A percentile compares a stretch with the other conserved stretches of the same genome.
Evolutionary conservation across 2,329 filamentous ascomycete genomes (phyloP).

Genomic region (Trichoderma breve): DNA sequence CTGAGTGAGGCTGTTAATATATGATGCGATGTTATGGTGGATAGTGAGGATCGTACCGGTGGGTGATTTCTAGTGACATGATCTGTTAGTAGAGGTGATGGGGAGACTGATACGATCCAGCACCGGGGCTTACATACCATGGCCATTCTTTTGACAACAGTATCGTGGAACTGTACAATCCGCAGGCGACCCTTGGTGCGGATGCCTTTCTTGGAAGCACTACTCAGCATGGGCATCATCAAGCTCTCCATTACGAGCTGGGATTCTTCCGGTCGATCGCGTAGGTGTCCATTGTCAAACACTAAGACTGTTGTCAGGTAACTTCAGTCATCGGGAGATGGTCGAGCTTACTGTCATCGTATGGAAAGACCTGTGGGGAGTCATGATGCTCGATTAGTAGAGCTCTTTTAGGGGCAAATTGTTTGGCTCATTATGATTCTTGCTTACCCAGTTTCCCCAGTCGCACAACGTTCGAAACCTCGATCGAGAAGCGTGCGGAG

Average conservation of each 20-base stretch:
- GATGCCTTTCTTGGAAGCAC: neutral
- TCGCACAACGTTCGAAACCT: slow-evolving; percentile 25
- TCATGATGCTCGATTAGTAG: neutral
- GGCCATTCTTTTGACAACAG: slow-evolving; percentile 19
- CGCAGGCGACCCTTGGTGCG: neutral
- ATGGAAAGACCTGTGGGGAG: slow-evolving; percentile 25
- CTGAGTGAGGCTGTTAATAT: slow-evolving; percentile 1
- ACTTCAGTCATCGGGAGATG: neutral
- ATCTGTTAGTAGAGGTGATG: neutral
- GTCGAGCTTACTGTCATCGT: slow-evolving; percentile 23
- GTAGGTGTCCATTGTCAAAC: slow-evolving; percentile 26
- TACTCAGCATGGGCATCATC: slow-evolving; percentile 21
- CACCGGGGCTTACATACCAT: slow-evolving; percentile 4
- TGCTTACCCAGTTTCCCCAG: slow-evolving; percentile 29
- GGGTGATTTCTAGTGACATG: neutral
- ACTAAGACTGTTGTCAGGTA: slow-evolving; percentile 15
- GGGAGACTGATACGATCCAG: neutral
- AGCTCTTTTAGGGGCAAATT: neutral
- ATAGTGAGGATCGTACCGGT: neutral
- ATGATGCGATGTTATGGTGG: no score
- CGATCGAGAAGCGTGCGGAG: slow-evolving; percentile 21
- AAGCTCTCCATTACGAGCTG: slow-evolving; percentile 24
- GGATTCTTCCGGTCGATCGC: slow-evolving; percentile 21
- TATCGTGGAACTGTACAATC: slow-evolving; percentile 25
- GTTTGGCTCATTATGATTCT: neutral